Evolutionary conservation across 208 protist species (phyloP), one percentile per base, ranked within the genome.

Genomic region (Phytomonas francai): DNA sequence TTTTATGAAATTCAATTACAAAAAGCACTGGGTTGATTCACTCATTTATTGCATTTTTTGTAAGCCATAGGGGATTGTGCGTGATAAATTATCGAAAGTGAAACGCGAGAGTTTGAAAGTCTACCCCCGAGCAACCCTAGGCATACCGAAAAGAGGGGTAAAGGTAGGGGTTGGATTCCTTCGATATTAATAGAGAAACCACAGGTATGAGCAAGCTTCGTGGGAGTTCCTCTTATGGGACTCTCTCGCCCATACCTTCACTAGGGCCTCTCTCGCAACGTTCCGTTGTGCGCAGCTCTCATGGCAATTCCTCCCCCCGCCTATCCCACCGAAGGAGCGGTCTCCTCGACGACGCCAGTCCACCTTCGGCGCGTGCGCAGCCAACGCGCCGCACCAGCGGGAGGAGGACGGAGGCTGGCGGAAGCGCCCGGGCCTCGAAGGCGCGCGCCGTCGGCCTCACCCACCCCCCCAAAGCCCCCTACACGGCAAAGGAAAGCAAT

Each of bases 1-100:
- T 62, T 62, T 42, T 39, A 62, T 62, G 34, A 33, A 62, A 42
- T 62, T n/a, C 7, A 39, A 62, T 42, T 42, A 62, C 34, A 62
- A 42, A 62, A 33, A 62, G 34, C 34, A 62, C 58, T 22, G 14
- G 12, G 14, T n/a, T 22, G 1, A 42, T 6, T 33, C 12, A n/a
- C 14, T 33, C 12, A 62, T 33, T 22, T 39, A n/a, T 62, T 62
- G 12, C 14, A 39, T 62, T 62, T 9, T 42, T 62, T 62, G 1
- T 22, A 2, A 6, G 2, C 16, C 58, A 19, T 22, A 33, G 34
- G 14, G 30, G 30, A 62, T 62, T 62, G 31, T 39, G 58, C 58
- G 12, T 39, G 34, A 42, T 39, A 33, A 39, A 6, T 62, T 42
- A 22, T 62, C 12, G 12, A 62, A 9, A 62, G 3, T 19, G 12